Evolutionary conservation across 352 stramenopile genomes (phyloP), one percentile per base, ranked within the genome.

Genomic region (Phytophthora meadii): DNA sequence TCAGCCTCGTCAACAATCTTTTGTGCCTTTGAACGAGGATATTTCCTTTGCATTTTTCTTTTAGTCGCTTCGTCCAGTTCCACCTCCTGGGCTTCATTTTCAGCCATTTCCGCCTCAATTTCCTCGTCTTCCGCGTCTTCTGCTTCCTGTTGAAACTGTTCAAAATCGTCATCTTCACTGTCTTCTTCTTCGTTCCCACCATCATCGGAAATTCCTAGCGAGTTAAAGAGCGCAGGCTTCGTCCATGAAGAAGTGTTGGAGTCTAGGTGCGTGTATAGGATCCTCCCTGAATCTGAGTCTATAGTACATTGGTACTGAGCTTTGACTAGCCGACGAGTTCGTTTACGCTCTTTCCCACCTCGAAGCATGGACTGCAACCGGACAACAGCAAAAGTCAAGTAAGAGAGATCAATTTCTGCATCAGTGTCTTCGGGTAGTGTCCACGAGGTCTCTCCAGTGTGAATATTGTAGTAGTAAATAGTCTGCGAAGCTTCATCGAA

Each of bases 401-500:
- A 87, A 11, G 72, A 60, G 2, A 83, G 50, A 36, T 92, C 77
- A 11, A 60, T 58, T 0, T 71, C 34, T 15, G 78, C 65, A 10
- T 68, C 65, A 1, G 14, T 11, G 14, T 76, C 62, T 30, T 66
- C 40, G 3, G 82, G 84, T 10, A 74, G 56, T n/a, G 72, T 87
- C 85, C 83, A 93, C 17, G 81, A 83, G 2, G 81, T 89, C 51
- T 91, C 82, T 12, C 82, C 81, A 5, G 85, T 91, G 51, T 76
- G 54, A 5, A 77, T 58, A 48, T 93, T 84, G 69, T 89, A 89
- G 71, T 90, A 93, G 50, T 90, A 93, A 4, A 59, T 61, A 4
- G 65, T 84, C 47, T 91, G 79, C 9, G 85, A 90, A n/a, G 68
- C 68, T 45, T 92, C 76, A 45, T 93, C 85, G 32, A 89, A 88